Conservation (phyloP, 495 filamentous ascomycete genomes). For the Parathielavia appendiculata region DNA sequence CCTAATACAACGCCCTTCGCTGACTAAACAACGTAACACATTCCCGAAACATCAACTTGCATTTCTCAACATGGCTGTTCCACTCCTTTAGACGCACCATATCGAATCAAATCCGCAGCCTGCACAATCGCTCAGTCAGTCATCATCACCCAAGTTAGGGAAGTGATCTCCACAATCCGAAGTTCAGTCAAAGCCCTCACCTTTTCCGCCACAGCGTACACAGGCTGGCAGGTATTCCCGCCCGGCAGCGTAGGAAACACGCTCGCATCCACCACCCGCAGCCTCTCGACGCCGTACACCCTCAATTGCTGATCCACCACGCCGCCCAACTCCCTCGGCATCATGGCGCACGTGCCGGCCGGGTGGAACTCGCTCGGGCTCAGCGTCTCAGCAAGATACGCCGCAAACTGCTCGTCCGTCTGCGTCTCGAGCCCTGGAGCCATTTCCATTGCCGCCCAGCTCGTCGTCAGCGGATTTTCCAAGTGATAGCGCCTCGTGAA, state of each 20-base stretch:
- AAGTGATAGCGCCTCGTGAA: constrained; percentile 39
- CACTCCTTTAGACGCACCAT: neutral
- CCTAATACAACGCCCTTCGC: too few relatives aligned
- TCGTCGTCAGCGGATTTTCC: constrained; percentile 30
- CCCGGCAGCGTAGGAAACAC: constrained; percentile 38
- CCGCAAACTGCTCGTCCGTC: constrained; percentile 31
- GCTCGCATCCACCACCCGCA: too few relatives aligned
- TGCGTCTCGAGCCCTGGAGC: constrained; percentile 30
- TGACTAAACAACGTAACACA: too few relatives aligned
- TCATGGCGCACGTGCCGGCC: constrained; percentile 39
- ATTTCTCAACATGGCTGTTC: neutral
- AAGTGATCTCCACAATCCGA: neutral
- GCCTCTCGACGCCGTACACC: constrained; percentile 38
- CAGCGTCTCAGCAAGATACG: constrained; percentile 29
- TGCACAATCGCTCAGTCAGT: neutral
- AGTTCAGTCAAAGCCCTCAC: constrained; percentile 19
- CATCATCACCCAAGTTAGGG: too few relatives aligned
- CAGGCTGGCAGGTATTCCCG: constrained; percentile 41
- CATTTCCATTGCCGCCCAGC: constrained; percentile 25
- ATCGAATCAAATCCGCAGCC: constrained; percentile 23
- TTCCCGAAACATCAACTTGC: too few relatives aligned
- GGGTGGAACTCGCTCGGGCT: constrained; percentile 43
- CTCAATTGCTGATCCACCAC: constrained; percentile 41
- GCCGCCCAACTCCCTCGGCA: constrained; percentile 52
- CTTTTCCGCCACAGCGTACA: constrained; percentile 44